Percentiles rank a stretch among this genome's conserved stretches.
Conservation (phyloP, 1,284 basidiomycete species). For the Ceratobasidium papillatum region DNA sequence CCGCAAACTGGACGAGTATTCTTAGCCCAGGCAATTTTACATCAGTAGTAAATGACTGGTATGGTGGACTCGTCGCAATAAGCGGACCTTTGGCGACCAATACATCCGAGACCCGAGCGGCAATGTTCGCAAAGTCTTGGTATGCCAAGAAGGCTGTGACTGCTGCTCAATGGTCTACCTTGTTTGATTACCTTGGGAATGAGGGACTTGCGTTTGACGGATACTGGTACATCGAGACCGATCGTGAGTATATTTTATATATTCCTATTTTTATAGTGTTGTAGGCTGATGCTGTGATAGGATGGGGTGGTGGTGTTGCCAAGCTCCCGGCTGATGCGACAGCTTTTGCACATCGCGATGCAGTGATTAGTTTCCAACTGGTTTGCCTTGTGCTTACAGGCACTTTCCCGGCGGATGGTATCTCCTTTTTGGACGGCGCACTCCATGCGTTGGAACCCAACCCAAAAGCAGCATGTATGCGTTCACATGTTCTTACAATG, state of each 20-base stretch:
- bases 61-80: slow-evolving; percentile 22
- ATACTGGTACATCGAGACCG: slow-evolving; percentile 36
- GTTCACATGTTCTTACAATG: neutral
- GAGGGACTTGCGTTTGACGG: neutral
- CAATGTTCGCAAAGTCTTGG: neutral
- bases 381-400: neutral
- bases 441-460: slow-evolving; percentile 35
- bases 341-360: slow-evolving; percentile 16
- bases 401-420: neutral
- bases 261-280: neutral
- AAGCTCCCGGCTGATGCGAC: neutral
- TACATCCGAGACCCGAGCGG: neutral
- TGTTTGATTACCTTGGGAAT: slow-evolving; percentile 34
- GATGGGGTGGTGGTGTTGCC: slow-evolving; percentile 10
- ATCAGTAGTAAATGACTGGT: slow-evolving; percentile 3
- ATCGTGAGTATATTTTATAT: no score
- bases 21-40: slow-evolving; percentile 22
- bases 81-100: neutral
- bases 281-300: neutral
- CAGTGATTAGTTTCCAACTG: neutral
- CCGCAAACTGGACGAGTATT: slow-evolving; percentile 13
- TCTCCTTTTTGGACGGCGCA: neutral
- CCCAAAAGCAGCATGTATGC: slow-evolving; percentile 32
- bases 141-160: slow-evolving; percentile 20
- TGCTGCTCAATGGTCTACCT: slow-evolving; percentile 10